Evolutionary conservation across 169 alveolate species (phyloP).

Genomic region (Cryptosporidium parvum): DNA sequence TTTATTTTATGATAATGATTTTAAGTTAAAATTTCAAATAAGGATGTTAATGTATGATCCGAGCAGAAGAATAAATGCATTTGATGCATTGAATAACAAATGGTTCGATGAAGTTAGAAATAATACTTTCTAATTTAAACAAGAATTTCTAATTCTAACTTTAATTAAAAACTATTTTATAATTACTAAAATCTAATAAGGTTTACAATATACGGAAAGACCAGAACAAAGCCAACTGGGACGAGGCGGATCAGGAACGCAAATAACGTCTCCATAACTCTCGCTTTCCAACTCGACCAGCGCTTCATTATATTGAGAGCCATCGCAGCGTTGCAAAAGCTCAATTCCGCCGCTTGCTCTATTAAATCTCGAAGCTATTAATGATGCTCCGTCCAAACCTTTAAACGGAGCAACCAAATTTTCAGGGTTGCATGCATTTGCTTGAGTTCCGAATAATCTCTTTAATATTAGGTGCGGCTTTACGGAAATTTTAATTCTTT

Average conservation of each 20-base stretch:
- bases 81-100: constrained; percentile 42
- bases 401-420: constrained; percentile 73
- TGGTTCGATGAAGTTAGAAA: constrained; percentile 68
- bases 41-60: constrained; percentile 74
- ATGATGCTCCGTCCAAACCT: constrained; percentile 67
- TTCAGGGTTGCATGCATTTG: constrained; percentile 75
- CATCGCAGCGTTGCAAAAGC: constrained; percentile 64
- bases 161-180: background rate
- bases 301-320: constrained; percentile 57
- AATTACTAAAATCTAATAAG: constrained; percentile 25
- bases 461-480: constrained; percentile 65
- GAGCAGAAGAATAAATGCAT: constrained; percentile 64
- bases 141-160: background rate
- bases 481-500: constrained; percentile 41
- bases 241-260: constrained; percentile 68
- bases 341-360: constrained; percentile 71
- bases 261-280: constrained; percentile 51
- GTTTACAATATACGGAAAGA: constrained; percentile 54
- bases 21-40: background rate
- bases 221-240: constrained; percentile 74
- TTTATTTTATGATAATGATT: constrained; percentile 5
- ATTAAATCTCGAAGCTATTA: constrained; percentile 73
- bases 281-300: constrained; percentile 57
- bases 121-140: background rate
- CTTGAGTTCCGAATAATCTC: constrained; percentile 55